Conservation (phyloP, 1,284 basidiomycete genomes). For the Blastosporella zonata region DNA sequence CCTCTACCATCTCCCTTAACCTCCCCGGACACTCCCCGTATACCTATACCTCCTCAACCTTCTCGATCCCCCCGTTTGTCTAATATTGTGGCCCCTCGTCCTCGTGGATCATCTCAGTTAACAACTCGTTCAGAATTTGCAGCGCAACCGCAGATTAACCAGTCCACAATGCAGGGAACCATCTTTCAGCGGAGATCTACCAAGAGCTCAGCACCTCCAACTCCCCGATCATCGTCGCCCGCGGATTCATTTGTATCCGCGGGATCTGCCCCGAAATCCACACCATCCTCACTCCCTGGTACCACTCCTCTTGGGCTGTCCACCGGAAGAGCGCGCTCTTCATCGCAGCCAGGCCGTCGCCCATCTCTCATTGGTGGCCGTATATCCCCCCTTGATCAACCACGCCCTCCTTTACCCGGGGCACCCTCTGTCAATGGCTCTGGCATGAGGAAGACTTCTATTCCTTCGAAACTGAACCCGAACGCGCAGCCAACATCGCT, state of each 20-base stretch:
- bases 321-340: slow-evolving; percentile 54
- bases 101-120: slow-evolving; percentile 50
- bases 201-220: slow-evolving; percentile 61
- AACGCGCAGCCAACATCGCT: slow-evolving; percentile 42
- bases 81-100: slow-evolving; percentile 41
- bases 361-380: slow-evolving; percentile 51
- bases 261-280: slow-evolving; percentile 38
- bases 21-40: slow-evolving; percentile 36
- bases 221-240: slow-evolving; percentile 54
- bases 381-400: slow-evolving; percentile 45
- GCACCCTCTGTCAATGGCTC: slow-evolving; percentile 34
- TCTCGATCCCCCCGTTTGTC: slow-evolving; percentile 43
- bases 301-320: slow-evolving; percentile 28
- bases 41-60: slow-evolving; percentile 27
- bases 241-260: slow-evolving; percentile 53
- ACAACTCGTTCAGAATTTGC: slow-evolving; percentile 43
- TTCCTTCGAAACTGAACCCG: slow-evolving; percentile 56
- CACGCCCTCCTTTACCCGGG: slow-evolving; percentile 47
- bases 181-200: slow-evolving; percentile 66
- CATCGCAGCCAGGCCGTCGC: slow-evolving; percentile 66
- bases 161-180: slow-evolving; percentile 59
- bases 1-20: slow-evolving; percentile 54
- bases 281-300: slow-evolving; percentile 43
- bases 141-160: slow-evolving; percentile 41
- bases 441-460: slow-evolving; percentile 52